Conservation (phyloP, 169 alveolate species). For the Plasmodium vivax region DNA sequence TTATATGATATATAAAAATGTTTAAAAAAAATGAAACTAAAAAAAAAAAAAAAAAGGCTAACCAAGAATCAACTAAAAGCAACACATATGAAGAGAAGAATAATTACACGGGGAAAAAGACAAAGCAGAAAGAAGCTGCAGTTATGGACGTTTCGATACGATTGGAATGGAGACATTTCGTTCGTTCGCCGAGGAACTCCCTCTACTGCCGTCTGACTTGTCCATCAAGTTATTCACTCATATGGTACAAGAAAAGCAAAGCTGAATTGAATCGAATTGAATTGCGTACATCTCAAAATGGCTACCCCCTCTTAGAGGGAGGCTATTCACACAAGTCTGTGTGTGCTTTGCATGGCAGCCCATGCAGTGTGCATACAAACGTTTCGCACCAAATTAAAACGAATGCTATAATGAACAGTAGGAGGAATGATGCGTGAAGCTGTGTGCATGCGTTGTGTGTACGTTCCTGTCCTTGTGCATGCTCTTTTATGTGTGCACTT, state of each 20-base stretch:
- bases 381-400: not conserved
- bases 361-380: not conserved
- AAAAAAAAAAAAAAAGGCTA: not conserved
- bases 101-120: not conserved
- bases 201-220: not conserved
- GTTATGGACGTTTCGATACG: not conserved
- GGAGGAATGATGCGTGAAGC: not conserved
- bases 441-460: not conserved
- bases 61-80: not conserved
- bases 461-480: not conserved
- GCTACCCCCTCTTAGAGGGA: not conserved
- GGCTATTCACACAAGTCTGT: not conserved
- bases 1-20: not conserved
- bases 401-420: conserved; percentile 26
- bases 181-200: not conserved
- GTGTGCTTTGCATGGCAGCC: not conserved
- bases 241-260: not conserved
- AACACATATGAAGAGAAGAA: not conserved
- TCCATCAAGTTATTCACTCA: not conserved
- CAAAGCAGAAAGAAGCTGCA: not conserved
- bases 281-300: not conserved
- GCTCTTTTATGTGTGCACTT: not conserved
- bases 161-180: not conserved
- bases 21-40: not conserved
- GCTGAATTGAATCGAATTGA: not conserved